phyloP scores from a whole-genome alignment of 768 basidiomycete species.

The Boletus sp. region DNA sequence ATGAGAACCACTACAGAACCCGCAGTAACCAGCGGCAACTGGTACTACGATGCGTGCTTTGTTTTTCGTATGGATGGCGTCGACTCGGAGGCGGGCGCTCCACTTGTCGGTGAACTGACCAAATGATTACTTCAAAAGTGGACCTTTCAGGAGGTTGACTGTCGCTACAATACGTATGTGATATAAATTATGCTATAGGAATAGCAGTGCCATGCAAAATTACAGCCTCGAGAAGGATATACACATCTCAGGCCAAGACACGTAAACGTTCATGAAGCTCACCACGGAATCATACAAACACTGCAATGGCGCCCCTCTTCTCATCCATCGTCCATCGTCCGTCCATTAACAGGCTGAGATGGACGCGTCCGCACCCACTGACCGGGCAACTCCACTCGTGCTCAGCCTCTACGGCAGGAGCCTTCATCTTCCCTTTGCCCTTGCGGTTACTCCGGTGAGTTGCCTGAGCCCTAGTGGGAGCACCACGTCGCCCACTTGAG shows the following conservation, averaged over 20 bases:
- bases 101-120: too few species aligned
- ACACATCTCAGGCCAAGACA: conserved; percentile 2
- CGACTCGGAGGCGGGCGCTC: too few species aligned
- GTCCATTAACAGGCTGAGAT: conserved; percentile 55
- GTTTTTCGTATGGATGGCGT: too few species aligned
- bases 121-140: background rate
- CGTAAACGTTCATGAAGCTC: conserved; percentile 17
- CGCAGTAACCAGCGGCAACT: background rate
- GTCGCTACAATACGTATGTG: conserved; percentile 16
- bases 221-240: conserved; percentile 5
- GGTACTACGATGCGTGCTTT: background rate
- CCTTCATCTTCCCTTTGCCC: conserved; percentile 36
- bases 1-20: conserved; percentile 1
- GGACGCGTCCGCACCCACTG: conserved; percentile 48
- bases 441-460: conserved; percentile 26
- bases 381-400: conserved; percentile 69
- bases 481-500: conserved; percentile 10
- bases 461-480: background rate
- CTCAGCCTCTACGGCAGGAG: conserved; percentile 42
- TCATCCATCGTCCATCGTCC: conserved; percentile 63
- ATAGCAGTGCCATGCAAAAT: background rate
- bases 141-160: background rate
- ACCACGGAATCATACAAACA: conserved; percentile 36
- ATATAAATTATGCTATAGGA: conserved; percentile 14
- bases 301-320: conserved; percentile 37